Conservation (phyloP, 306 rosid genomes). For the Vicia faba region DNA sequence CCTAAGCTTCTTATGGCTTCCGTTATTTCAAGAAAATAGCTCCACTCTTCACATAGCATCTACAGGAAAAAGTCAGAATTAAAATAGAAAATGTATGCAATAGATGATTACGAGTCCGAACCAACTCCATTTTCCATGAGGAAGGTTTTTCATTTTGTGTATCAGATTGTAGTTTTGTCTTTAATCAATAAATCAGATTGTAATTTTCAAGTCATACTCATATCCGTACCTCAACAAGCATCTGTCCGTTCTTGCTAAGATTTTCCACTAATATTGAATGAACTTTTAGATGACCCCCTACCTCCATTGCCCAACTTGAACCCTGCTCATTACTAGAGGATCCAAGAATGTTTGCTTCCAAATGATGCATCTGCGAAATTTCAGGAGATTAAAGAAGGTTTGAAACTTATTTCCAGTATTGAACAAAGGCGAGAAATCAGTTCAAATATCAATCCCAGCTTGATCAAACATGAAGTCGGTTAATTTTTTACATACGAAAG, state of each 20-base stretch:
- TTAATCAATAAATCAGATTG: constrained; percentile 13
- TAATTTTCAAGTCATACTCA: neutral
- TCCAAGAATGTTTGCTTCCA: constrained; percentile 59
- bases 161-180: constrained; percentile 37
- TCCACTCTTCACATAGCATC: constrained; percentile 95
- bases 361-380: constrained; percentile 60
- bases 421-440: too few species aligned
- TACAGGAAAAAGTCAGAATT: constrained; percentile 40
- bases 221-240: constrained; percentile 84
- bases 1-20: constrained; percentile 91
- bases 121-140: too few species aligned
- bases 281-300: constrained; percentile 91
- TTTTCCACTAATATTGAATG: constrained; percentile 90
- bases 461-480: too few species aligned
- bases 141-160: neutral
- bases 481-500: neutral
- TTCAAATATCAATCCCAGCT: too few species aligned
- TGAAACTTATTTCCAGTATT: too few species aligned
- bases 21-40: constrained; percentile 95
- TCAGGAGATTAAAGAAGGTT: constrained; percentile 16
- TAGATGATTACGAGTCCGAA: neutral
- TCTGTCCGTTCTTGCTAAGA: constrained; percentile 85
- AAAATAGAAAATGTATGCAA: constrained; percentile 21
- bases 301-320: constrained; percentile 98
- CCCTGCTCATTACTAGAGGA: constrained; percentile 72